These are phyloP conservation scores for Mycena citricolor DNA, from an alignment of 1,284 basidiomycete species.

Conservation along the genomic window DNA sequence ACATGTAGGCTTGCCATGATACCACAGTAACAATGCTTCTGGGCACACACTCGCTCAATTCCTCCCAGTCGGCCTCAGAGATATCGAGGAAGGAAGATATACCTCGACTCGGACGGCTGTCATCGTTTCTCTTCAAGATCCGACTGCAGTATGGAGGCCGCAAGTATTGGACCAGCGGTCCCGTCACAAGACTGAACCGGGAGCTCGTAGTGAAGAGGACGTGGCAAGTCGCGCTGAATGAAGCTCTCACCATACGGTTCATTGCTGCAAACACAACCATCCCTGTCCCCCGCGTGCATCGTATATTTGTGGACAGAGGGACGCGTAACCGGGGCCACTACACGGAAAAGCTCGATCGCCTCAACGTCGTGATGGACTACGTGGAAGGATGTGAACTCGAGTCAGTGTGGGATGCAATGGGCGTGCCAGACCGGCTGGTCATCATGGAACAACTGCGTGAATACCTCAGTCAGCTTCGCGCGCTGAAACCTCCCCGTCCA, in stretches of 20 bases:
- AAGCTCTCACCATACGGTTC: slow-evolving; percentile 15
- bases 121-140: slow-evolving; percentile 2
- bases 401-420: neutral
- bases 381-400: slow-evolving; percentile 15
- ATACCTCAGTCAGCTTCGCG: slow-evolving; percentile 17
- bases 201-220: slow-evolving; percentile 2
- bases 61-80: no score
- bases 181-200: slow-evolving; percentile 1
- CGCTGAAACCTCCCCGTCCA: slow-evolving; percentile 8
- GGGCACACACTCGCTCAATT: no score
- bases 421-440: slow-evolving; percentile 4
- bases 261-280: slow-evolving; percentile 16
- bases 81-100: no score
- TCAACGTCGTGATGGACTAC: slow-evolving; percentile 16
- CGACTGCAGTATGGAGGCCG: neutral
- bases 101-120: slow-evolving; percentile 30
- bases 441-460: slow-evolving; percentile 7
- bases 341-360: no score
- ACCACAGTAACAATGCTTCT: no score
- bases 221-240: slow-evolving; percentile 1
- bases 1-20: no score
- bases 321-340: neutral
- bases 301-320: slow-evolving; percentile 2
- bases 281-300: slow-evolving; percentile 15
- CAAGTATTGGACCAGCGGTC: neutral